Conservation (phyloP, 2,329 filamentous ascomycete species). For the Calonectria pauciramosa region DNA sequence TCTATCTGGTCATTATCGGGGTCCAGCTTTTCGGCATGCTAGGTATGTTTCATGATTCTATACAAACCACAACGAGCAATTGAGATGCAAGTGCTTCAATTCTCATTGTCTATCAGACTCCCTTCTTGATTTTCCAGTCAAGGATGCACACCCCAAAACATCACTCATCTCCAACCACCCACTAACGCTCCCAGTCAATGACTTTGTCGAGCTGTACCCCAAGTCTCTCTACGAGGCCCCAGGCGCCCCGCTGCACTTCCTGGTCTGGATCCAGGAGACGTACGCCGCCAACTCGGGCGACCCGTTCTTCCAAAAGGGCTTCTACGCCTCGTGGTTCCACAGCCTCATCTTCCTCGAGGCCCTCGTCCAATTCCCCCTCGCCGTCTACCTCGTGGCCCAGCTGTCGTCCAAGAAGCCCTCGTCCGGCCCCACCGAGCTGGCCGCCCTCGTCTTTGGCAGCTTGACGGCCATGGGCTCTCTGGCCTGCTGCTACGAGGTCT, state of each 20-base stretch:
- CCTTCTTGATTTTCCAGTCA: no score
- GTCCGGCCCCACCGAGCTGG: constrained; percentile 60
- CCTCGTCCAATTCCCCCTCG: constrained; percentile 64
- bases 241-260: constrained; percentile 61
- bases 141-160: not conserved
- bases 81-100: not conserved
- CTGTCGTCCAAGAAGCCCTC: constrained; percentile 53
- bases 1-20: constrained; percentile 52
- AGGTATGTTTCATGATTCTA: constrained; percentile 40
- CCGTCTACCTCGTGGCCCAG: constrained; percentile 60
- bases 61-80: not conserved
- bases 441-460: constrained; percentile 65
- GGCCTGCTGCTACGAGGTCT: constrained; percentile 65
- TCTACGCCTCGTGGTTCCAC: constrained; percentile 63
- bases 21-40: constrained; percentile 54
- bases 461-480: constrained; percentile 66
- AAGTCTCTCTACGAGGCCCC: constrained; percentile 57
- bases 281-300: constrained; percentile 66
- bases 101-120: not conserved
- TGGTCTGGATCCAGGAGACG: constrained; percentile 59
- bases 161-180: not conserved
- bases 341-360: constrained; percentile 66
- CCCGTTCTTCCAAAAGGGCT: constrained; percentile 61
- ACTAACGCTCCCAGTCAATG: constrained; percentile 59
- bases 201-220: constrained; percentile 68